Percentiles rank a stretch among this genome's conserved stretches.
These are phyloP conservation scores for Santalum album DNA, from an alignment of 164 flowering plant species.

Conservation along the genomic window DNA sequence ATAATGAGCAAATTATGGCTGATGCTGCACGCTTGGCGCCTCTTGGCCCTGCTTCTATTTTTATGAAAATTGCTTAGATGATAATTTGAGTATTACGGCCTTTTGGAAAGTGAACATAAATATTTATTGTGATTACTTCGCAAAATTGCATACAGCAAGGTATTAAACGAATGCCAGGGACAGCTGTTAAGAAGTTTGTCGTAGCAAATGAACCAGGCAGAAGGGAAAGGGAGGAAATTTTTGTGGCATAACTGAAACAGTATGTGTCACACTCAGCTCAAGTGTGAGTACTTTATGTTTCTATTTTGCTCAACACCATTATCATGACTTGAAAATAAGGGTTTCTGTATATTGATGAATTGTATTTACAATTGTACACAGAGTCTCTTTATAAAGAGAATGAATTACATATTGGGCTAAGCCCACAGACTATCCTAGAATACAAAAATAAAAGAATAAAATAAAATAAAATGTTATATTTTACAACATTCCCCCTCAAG, in stretches of 20 bases:
- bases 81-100: background rate
- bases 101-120: background rate
- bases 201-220: constrained; percentile 92
- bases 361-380: too few relatives aligned
- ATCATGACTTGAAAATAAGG: too few relatives aligned
- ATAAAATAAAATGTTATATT: too few relatives aligned
- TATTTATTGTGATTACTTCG: constrained; percentile 11
- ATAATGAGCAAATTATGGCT: constrained; percentile 84
- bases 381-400: too few relatives aligned
- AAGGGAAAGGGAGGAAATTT: constrained; percentile 87
- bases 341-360: too few relatives aligned
- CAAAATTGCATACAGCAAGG: constrained; percentile 67
- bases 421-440: too few relatives aligned
- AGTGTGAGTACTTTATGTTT: constrained; percentile 51
- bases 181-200: constrained; percentile 92
- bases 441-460: too few relatives aligned
- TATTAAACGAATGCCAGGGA: constrained; percentile 86
- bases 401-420: too few relatives aligned
- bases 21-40: constrained; percentile 73
- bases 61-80: constrained; percentile 47
- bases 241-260: constrained; percentile 89
- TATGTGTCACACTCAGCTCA: constrained; percentile 89
- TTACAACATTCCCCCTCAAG: too few relatives aligned
- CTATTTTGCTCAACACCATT: background rate
- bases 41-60: constrained; percentile 81